Base-by-base conservation (phyloP, 768 basidiomycete genomes). In the Naganishia antarctica region DNA sequence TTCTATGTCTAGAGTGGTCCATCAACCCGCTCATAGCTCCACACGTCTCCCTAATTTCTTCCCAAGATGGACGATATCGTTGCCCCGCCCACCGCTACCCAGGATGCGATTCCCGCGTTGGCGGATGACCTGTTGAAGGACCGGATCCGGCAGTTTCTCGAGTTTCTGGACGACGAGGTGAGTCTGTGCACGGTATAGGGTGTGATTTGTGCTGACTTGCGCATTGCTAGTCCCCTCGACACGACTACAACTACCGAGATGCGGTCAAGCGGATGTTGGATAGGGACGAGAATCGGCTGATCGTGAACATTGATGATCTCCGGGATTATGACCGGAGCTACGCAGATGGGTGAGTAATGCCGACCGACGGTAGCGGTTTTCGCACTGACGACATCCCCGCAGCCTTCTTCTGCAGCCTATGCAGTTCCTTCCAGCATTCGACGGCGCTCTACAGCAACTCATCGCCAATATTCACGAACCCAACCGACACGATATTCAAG, bases 281-380 rank as follows among this genome's bases (percentile, higher is more conserved):
- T 63, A 81, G 82, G 21, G 87, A 89, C 71, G 85, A 87, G 74
- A 87, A 89, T 73, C 86, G 96, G 76, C 86, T 98, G 72, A 86
- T 93, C 71, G 85, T 99, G 76, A 98, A 96, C 78, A 83, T 98
- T 70, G 93, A 98, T 78, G 91, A 98, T 80, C 80, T 98, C 71
- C 87, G 94, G 79, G 90, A 91, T 78, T 90, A 90, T 77, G 85
- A 89, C 76, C 85, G 92, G 74, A 86, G 90, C 67, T 88, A 85
- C 63, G 87, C 90, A 5, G 87, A 91, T 61, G 81, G 81, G 80
- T 80, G 23, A 44, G 80, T 73, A 12, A n/a, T n/a, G n/a, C n/a
- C 43, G 8, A 40, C 18, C 3, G 41, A 21, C 44, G 23, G 18
- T 23, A 25, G 6, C 28, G 32, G 50, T 40, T 44, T 16, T 32